Percentiles rank a stretch among this genome's conserved stretches.
These are phyloP conservation scores for Acanthochlamys bracteata DNA, from an alignment of 106 monocot genomes.

Conservation along the genomic window DNA sequence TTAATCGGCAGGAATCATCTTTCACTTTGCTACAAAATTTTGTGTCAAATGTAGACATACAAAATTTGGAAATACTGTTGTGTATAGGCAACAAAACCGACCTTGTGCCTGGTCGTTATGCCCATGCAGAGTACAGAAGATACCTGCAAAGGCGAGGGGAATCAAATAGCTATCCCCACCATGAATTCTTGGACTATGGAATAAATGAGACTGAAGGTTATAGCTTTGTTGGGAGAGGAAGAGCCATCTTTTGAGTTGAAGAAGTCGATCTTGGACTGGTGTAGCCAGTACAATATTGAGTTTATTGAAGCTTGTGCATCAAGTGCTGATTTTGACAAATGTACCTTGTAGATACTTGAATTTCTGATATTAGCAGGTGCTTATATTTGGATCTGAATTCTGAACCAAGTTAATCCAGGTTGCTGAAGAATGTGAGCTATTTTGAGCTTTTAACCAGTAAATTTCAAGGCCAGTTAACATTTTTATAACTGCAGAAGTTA, in stretches of 20 bases:
- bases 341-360: conserved; percentile 15
- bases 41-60: conserved; percentile 48
- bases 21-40: conserved; percentile 60
- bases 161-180: conserved; percentile 45
- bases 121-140: conserved; percentile 77
- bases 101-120: conserved; percentile 81
- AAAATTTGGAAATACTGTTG: conserved; percentile 68
- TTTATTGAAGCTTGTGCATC: conserved; percentile 93
- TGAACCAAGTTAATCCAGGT: too few species aligned
- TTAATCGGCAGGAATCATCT: conserved; percentile 56
- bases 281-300: conserved; percentile 72
- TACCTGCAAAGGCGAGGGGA: conserved; percentile 55
- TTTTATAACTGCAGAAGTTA: too few species aligned
- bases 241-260: conserved; percentile 47
- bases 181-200: conserved; percentile 67
- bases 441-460: too few species aligned
- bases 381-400: too few species aligned
- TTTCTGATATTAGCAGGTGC: too few species aligned
- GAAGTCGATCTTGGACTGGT: conserved; percentile 68
- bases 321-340: conserved; percentile 88
- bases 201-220: conserved; percentile 69
- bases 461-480: too few species aligned
- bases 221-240: conserved; percentile 66
- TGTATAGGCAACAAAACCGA: conserved; percentile 97
- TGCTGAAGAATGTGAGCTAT: too few species aligned